Evolutionary conservation across 192 early-diverging fungal genomes (phyloP).

Genomic region (Paraglomus brasilianum): DNA sequence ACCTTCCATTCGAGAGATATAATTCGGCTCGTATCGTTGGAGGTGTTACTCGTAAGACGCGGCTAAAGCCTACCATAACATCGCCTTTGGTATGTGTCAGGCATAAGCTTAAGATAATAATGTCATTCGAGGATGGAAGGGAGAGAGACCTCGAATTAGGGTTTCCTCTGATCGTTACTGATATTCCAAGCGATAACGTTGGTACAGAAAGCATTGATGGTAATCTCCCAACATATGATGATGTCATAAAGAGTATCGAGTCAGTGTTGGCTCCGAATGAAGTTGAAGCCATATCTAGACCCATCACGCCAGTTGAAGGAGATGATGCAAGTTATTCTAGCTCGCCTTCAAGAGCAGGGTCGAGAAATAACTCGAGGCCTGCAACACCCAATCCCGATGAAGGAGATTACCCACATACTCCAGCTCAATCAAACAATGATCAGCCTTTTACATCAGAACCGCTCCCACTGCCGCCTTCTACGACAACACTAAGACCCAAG

Average conservation of each 20-base stretch:
- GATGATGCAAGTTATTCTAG: background rate
- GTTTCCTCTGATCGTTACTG: conserved; percentile 23
- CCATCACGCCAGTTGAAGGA: too few species aligned
- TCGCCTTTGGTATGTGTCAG: conserved; percentile 27
- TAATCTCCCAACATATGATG: conserved; percentile 28
- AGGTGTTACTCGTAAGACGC: background rate
- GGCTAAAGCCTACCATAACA: conserved; percentile 19
- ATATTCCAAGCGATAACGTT: conserved; percentile 3
- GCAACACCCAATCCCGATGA: background rate
- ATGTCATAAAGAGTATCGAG: background rate
- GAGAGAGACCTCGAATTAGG: conserved; percentile 19
- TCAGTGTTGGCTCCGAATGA: too few species aligned
- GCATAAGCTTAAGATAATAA: conserved; percentile 20
- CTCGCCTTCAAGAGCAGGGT: background rate
- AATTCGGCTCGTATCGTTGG: background rate
- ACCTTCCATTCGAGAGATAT: conserved; percentile 21
- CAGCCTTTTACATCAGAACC: background rate
- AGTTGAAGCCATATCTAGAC: too few species aligned
- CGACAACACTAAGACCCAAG: background rate
- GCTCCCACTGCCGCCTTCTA: background rate
- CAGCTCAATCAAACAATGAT: background rate
- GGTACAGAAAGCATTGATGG: background rate
- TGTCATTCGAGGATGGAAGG: conserved; percentile 4
- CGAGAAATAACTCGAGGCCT: background rate
- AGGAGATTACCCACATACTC: too few species aligned